Percentiles rank a stretch among this genome's conserved stretches.
Conservation (phyloP, 768 basidiomycete genomes). For the Krasilnikovozyma curviuscula region DNA sequence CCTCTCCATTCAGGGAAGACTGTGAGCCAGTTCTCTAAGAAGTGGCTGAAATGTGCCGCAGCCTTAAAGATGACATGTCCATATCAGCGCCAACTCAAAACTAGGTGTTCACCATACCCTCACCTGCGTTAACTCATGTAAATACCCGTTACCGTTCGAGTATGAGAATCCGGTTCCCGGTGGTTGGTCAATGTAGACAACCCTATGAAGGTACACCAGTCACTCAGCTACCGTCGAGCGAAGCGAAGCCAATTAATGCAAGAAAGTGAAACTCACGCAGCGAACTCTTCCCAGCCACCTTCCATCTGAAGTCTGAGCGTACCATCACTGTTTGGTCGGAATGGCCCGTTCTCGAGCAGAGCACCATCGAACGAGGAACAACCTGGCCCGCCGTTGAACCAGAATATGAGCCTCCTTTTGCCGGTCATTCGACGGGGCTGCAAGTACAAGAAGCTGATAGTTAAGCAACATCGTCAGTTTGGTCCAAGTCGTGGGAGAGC, state of each 20-base stretch:
- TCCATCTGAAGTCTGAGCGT: constrained; percentile 46
- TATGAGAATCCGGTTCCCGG: constrained; percentile 90
- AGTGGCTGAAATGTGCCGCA: constrained; percentile 56
- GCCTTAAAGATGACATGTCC: constrained; percentile 32
- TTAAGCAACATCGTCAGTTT: background rate
- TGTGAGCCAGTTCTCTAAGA: constrained; percentile 67
- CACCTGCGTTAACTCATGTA: constrained; percentile 58
- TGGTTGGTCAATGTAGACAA: constrained; percentile 55
- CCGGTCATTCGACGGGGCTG: constrained; percentile 78
- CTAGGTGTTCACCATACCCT: background rate
- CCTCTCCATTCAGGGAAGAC: constrained; percentile 73
- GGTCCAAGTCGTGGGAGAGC: too few relatives aligned
- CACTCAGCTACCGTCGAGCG: background rate
- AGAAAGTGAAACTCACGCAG: constrained; percentile 32
- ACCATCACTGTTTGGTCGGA: constrained; percentile 33
- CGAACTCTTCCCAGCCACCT: constrained; percentile 95
- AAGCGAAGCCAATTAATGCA: background rate
- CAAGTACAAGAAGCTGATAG: constrained; percentile 51
- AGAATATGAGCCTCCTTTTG: constrained; percentile 73
- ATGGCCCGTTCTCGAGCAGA: constrained; percentile 97
- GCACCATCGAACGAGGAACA: constrained; percentile 94
- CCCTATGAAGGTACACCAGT: background rate
- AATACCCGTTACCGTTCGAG: constrained; percentile 62
- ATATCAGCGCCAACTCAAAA: background rate
- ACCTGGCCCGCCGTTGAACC: constrained; percentile 92